Evolutionary conservation across 345 rosid species (phyloP).

Genomic region (Trapa incisa): DNA sequence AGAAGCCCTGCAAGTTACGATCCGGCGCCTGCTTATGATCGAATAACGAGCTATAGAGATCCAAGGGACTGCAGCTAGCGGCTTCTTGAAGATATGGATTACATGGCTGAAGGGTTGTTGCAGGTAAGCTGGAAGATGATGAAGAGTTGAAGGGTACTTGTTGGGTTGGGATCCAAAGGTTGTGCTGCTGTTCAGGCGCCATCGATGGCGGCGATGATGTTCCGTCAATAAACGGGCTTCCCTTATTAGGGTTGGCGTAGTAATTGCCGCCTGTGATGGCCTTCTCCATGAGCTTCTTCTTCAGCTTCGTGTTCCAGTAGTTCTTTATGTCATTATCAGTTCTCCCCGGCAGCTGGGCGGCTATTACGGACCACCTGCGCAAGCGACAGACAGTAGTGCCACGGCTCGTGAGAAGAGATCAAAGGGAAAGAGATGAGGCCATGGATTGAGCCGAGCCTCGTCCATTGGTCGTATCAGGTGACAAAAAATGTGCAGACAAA

Average conservation of each 20-base stretch:
- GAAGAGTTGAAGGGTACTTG: conserved; percentile 9
- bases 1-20: neutral
- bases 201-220: neutral
- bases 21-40: neutral
- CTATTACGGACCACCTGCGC: conserved; percentile 77
- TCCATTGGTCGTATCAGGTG: neutral
- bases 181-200: conserved; percentile 14
- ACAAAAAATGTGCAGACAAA: neutral
- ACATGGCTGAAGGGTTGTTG: conserved; percentile 6
- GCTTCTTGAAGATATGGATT: conserved; percentile 1
- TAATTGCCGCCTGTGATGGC: conserved; percentile 2
- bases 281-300: conserved; percentile 52
- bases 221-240: too few relatives aligned
- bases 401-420: neutral
- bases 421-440: too few relatives aligned
- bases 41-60: neutral
- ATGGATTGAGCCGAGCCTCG: too few relatives aligned
- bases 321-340: conserved; percentile 89
- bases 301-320: conserved; percentile 90
- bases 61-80: conserved; percentile 47
- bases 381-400: neutral
- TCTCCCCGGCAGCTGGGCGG: conserved; percentile 80
- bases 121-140: neutral
- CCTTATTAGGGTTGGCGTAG: neutral
- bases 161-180: neutral